phyloP scores from a whole-genome alignment of 805 yeast genomes.

The Kodamaea laetipori region DNA sequence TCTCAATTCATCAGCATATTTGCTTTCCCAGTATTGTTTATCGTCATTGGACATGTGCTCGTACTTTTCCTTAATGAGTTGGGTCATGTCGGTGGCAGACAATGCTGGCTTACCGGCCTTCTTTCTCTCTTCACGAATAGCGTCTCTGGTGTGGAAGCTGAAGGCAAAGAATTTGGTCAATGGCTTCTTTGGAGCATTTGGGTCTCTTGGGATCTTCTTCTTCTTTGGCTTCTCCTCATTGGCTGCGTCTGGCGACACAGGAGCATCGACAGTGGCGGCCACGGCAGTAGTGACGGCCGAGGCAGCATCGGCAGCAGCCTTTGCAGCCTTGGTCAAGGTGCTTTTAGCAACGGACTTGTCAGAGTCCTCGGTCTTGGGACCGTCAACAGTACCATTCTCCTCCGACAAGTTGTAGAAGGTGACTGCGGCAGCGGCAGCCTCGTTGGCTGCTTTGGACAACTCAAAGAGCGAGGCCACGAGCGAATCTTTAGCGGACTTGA shows the following conservation, averaged over 20 bases:
- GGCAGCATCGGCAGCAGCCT: slow-evolving; percentile 14
- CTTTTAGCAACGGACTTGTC: slow-evolving; percentile 6
- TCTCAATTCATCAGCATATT: slow-evolving; percentile 50
- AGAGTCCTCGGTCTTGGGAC: slow-evolving; percentile 13
- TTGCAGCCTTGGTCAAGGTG: slow-evolving; percentile 8
- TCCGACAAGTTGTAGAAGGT: slow-evolving; percentile 67
- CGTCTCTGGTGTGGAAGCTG: slow-evolving; percentile 71
- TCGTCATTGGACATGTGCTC: slow-evolving; percentile 62
- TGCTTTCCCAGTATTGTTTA: slow-evolving; percentile 68
- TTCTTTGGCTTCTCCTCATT: slow-evolving; percentile 41
- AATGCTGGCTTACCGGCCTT: slow-evolving; percentile 59
- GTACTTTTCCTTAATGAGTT: slow-evolving; percentile 81
- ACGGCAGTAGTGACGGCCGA: slow-evolving; percentile 15
- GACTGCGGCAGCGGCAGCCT: slow-evolving; percentile 78
- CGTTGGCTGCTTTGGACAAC: slow-evolving; percentile 82
- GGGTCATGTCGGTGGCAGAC: slow-evolving; percentile 76
- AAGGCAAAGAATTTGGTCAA: slow-evolving; percentile 81
- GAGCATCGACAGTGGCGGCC: slow-evolving; percentile 18
- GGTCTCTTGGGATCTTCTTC: slow-evolving; percentile 62
- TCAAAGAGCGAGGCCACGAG: slow-evolving; percentile 80
- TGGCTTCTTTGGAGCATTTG: slow-evolving; percentile 95
- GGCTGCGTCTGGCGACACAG: slow-evolving; percentile 14
- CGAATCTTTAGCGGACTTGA: slow-evolving; percentile 27
- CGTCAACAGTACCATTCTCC: slow-evolving; percentile 43
- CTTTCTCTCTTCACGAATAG: slow-evolving; percentile 67